Base-by-base conservation (phyloP, 179 eudicot species). In the Patellifolia procumbens region DNA sequence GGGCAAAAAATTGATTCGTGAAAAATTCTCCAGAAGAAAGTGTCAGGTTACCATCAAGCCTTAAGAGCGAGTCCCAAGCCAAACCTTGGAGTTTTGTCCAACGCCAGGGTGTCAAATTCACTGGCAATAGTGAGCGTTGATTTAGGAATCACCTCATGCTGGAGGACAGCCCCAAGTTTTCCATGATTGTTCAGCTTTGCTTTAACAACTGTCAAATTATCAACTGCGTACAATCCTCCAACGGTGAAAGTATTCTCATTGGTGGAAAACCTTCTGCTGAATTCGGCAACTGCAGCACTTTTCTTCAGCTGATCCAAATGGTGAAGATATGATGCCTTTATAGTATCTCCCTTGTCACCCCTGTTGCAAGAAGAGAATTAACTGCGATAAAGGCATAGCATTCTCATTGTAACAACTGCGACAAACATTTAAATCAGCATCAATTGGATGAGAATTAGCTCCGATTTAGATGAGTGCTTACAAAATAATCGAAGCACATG, bases 101-200 rank as follows among this genome's bases (percentile, higher is more conserved):
- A 82, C 70, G 95, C 89, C 75, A 86, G 82, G 75, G 98, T 95
- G 87, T 95, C 99, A 20, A 95, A 82, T 80, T 95, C 98, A 66
- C 98, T 89, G 19, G 94, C 88, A 66, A 92, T 85, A 26, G 94
- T 92, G 81, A 94, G 79, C 56, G 89, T 63, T 1, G 97, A 92
- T 66, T 89, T 94, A 3, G 92, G 92, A 31, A 90, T 86, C 73
- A 93, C 78, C 85, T 95, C 90, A 31, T 95, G 98, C 87, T 93
- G 99, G 83, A 93, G 74, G 2, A 90, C 81, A 2, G 93, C 86
- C 51, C 89, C 93, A 1, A 95, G 88, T 65, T 82, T 87, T 56
- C 99, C 99, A 32, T 94, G 90, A 85, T 94, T 94, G 86, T 91
- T 89, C 78, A 94, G 92, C 88, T 89, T 94, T 10, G 93, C 85